phyloP scores from a whole-genome alignment of 169 alveolate genomes.

The Plasmodium relictum region DNA sequence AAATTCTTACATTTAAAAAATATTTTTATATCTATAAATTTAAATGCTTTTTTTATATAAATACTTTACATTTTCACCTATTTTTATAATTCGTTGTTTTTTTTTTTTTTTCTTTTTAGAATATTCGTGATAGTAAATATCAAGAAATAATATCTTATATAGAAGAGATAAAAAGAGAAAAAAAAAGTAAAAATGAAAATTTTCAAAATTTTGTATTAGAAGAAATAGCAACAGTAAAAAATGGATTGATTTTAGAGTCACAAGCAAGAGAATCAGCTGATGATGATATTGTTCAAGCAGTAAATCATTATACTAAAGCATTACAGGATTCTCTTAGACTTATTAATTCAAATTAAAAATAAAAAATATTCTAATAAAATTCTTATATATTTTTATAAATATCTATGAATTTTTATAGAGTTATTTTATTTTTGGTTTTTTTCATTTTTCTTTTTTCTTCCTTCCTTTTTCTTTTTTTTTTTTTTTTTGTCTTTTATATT shows the following conservation, averaged over 20 bases:
- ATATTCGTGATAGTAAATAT: conserved; percentile 55
- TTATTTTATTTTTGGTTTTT: neutral
- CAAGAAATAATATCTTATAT: conserved; percentile 70
- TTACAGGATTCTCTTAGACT: conserved; percentile 87
- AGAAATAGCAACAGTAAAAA: conserved; percentile 86
- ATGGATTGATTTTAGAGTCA: conserved; percentile 87
- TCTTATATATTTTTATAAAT: neutral
- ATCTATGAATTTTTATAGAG: neutral
- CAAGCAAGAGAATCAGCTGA: conserved; percentile 93
- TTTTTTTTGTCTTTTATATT: neutral
- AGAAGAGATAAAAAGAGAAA: conserved; percentile 50
- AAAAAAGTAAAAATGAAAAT: conserved; percentile 75
- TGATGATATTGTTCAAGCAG: conserved; percentile 93
- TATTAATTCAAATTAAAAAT: conserved; percentile 76
- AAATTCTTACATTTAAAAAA: too few relatives aligned
- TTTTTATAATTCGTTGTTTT: neutral
- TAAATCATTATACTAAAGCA: conserved; percentile 91
- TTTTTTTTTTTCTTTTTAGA: conserved; percentile 22
- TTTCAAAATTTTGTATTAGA: conserved; percentile 86
- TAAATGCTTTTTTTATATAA: neutral
- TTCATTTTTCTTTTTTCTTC: neutral
- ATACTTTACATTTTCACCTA: neutral
- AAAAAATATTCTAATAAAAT: neutral
- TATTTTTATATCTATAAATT: neutral
- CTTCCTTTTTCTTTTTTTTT: neutral